Evolutionary conservation across 2,329 filamentous ascomycete species (phyloP), one percentile per base, ranked within the genome.

Genomic region (Trichophyton benhamiae): DNA sequence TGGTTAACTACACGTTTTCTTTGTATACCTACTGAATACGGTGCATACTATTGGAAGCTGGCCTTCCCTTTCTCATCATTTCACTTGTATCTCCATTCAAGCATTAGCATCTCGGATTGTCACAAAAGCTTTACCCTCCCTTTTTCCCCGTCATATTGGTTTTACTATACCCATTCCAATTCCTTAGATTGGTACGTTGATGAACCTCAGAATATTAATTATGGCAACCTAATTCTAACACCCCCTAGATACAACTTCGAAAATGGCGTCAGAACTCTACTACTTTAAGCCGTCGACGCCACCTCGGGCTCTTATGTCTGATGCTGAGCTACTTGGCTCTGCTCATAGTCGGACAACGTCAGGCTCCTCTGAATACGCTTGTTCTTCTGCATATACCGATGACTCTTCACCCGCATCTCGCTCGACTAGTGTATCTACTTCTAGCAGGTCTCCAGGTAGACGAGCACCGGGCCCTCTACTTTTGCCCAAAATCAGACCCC

Each of bases 401-500:
- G 81, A 87, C 72, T 89, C 87, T 52, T 83, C 83, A 38, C 83
- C 83, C 49, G 87, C 87, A 72, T 88, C 87, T 49, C 79, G 84
- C 67, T 80, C 83, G 76, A 88, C 86, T 20, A 79, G 82, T 66
- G 79, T 83, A 67, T 87, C 85, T 60, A 91, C 87, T 11, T 88
- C 88, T 60, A 82, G 81, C 60, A 80, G 82, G 65, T 87, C 88
- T 38, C 88, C 89, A 63, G 83, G 91, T 67, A 82, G 86, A 64
- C 87, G 89, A 64, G 87, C 91, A 75, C 89, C 89, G 59, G 77
- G 76, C 20, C 89, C 89, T 59, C 79, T 89, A 57, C 79, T 95
- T 63, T 80, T 95, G 36, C 90, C 90, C 70, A 94, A 91, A 80
- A 91, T 95, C 76, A 83, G 90, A 64, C 83, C 83, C 46, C 90